These are phyloP conservation scores for Halophytophthora polymorphica DNA, from an alignment of 352 stramenopile genomes.

Conservation along the genomic window DNA sequence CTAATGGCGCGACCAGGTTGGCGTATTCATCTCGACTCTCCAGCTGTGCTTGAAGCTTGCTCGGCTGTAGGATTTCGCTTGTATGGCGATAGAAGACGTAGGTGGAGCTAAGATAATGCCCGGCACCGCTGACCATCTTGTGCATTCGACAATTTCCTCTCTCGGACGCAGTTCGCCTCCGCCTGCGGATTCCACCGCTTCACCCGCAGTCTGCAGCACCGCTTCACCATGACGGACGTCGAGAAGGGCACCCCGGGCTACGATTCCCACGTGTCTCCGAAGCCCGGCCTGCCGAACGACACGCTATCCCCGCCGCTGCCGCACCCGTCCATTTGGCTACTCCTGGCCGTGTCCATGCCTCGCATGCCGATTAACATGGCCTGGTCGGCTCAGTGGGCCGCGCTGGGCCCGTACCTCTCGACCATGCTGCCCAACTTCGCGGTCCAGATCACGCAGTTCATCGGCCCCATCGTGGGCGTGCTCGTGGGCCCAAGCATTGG, in stretches of 20 bases:
- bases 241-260: slow-evolving; percentile 25
- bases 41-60: neutral
- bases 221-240: slow-evolving; percentile 13
- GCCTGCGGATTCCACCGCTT: slow-evolving; percentile 13
- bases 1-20: neutral
- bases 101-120: too few species aligned
- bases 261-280: slow-evolving; percentile 25
- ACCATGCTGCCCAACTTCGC: slow-evolving; percentile 49
- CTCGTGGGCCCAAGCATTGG: slow-evolving; percentile 48
- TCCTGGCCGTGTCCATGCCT: slow-evolving; percentile 52
- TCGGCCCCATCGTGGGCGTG: slow-evolving; percentile 49
- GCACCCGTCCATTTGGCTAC: slow-evolving; percentile 35
- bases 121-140: too few species aligned
- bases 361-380: slow-evolving; percentile 63
- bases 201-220: neutral
- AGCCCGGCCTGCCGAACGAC: slow-evolving; percentile 7
- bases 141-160: slow-evolving; percentile 27
- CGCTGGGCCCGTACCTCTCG: slow-evolving; percentile 48
- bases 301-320: slow-evolving; percentile 12
- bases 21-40: neutral
- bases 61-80: neutral
- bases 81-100: too few species aligned
- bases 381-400: slow-evolving; percentile 58
- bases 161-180: slow-evolving; percentile 2
- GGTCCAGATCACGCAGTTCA: slow-evolving; percentile 43